Percentiles rank a stretch among this genome's conserved stretches.
Conservation (phyloP, 2,329 filamentous ascomycete species). For the Didymella segeticola region DNA sequence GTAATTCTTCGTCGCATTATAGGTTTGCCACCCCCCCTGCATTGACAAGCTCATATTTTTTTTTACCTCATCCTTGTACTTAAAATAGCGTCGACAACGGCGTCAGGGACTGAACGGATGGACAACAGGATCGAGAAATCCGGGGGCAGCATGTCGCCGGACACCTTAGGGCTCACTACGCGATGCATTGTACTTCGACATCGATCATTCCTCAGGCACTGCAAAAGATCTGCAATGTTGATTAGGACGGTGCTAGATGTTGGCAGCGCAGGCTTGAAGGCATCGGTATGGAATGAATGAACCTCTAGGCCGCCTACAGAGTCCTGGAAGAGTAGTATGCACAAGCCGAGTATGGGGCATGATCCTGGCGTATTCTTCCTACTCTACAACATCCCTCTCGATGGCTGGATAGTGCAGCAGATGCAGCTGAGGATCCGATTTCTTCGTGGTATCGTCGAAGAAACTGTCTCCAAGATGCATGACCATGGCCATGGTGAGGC, state of each 20-base stretch:
- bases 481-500: constrained; percentile 36
- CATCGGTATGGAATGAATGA: constrained; percentile 33
- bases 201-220: constrained; percentile 36
- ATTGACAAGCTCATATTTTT: constrained; percentile 48
- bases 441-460: constrained; percentile 33
- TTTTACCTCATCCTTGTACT: constrained; percentile 40
- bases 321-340: constrained; percentile 51
- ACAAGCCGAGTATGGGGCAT: constrained; percentile 42
- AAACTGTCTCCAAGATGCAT: constrained; percentile 35
- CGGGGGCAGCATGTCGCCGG: constrained; percentile 34
- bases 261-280: constrained; percentile 34
- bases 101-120: constrained; percentile 46
- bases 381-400: constrained; percentile 26
- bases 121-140: constrained; percentile 52
- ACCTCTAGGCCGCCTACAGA: constrained; percentile 48
- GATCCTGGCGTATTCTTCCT: constrained; percentile 34
- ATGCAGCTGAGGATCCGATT: constrained; percentile 35
- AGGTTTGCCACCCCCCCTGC: constrained; percentile 45
- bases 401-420: constrained; percentile 40
- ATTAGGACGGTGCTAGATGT: constrained; percentile 33
- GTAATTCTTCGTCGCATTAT: constrained; percentile 43
- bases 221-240: constrained; percentile 35
- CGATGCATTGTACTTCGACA: constrained; percentile 48
- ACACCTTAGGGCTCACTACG: constrained; percentile 42
- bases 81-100: constrained; percentile 45